phyloP scores from a whole-genome alignment of 805 yeast species.

The Candida tammaniensis region DNA sequence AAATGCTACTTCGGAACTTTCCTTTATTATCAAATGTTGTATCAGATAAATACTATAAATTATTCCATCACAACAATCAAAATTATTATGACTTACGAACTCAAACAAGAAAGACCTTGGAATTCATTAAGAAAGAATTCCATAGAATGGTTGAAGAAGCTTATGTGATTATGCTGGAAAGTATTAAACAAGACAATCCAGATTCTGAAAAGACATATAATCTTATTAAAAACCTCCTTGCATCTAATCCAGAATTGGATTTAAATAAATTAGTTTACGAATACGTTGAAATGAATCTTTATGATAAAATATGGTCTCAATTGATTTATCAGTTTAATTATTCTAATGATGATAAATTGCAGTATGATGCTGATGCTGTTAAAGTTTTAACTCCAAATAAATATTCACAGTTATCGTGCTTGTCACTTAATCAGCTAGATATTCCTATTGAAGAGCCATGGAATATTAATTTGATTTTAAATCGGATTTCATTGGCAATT shows the following conservation, averaged over 20 bases:
- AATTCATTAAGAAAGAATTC: slow-evolving; percentile 28
- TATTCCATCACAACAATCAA: slow-evolving; percentile 41
- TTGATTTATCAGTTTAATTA: slow-evolving; percentile 32
- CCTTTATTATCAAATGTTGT: slow-evolving; percentile 41
- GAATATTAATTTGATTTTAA: slow-evolving; percentile 32
- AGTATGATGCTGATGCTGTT: slow-evolving; percentile 23
- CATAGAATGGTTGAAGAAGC: slow-evolving; percentile 33
- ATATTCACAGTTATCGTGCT: slow-evolving; percentile 34
- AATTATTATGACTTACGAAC: slow-evolving; percentile 29
- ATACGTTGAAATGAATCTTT: slow-evolving; percentile 69
- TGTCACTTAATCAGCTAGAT: slow-evolving; percentile 53
- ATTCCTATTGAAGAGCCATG: slow-evolving; percentile 40
- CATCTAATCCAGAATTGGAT: slow-evolving; percentile 40
- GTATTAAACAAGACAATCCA: slow-evolving; percentile 31
- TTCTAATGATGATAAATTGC: slow-evolving; percentile 19
- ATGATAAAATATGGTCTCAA: slow-evolving; percentile 63
- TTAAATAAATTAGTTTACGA: slow-evolving; percentile 56
- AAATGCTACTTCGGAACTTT: slow-evolving; percentile 33
- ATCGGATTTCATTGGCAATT: slow-evolving; percentile 50
- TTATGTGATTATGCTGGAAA: slow-evolving; percentile 34
- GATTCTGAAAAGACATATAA: slow-evolving; percentile 33
- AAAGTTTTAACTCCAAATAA: slow-evolving; percentile 25
- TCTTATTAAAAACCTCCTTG: slow-evolving; percentile 27
- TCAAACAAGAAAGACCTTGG: slow-evolving; percentile 24
- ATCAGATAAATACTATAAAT: slow-evolving; percentile 33